phyloP scores from a whole-genome alignment of 1,139 yeast genomes.

The Saccharomyces uvarum region DNA sequence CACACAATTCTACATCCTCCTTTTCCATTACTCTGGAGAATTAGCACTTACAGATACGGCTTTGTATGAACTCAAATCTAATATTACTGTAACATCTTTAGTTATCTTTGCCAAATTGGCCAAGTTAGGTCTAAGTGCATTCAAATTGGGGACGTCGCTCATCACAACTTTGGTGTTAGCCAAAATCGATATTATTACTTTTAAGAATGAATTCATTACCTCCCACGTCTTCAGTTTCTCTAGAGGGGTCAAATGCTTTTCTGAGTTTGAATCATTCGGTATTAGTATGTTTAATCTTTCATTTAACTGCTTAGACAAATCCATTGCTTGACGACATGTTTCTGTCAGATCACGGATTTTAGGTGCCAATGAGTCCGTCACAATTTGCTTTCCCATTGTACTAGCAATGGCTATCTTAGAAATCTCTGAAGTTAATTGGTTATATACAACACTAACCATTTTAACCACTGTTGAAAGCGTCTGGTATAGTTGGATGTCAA shows the following conservation, averaged over 20 bases:
- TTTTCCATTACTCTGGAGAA: background rate
- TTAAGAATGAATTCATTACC: slow-evolving; percentile 73
- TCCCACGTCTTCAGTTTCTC: slow-evolving; percentile 75
- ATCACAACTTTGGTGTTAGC: slow-evolving; percentile 80
- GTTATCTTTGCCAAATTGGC: slow-evolving; percentile 80
- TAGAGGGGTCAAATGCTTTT: slow-evolving; percentile 41
- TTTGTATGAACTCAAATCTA: slow-evolving; percentile 56
- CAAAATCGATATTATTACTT: slow-evolving; percentile 73
- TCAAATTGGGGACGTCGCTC: slow-evolving; percentile 68
- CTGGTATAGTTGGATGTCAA: slow-evolving; percentile 69
- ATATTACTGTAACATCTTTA: slow-evolving; percentile 76
- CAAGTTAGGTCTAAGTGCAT: slow-evolving; percentile 72
- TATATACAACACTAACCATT: slow-evolving; percentile 72
- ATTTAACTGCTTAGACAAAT: slow-evolving; percentile 62
- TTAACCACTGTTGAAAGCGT: slow-evolving; percentile 67
- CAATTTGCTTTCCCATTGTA: slow-evolving; percentile 26
- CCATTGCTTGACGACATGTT: slow-evolving; percentile 76
- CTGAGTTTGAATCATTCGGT: slow-evolving; percentile 36
- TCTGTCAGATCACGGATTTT: slow-evolving; percentile 72
- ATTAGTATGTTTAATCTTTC: slow-evolving; percentile 41
- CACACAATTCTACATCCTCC: background rate
- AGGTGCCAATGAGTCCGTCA: slow-evolving; percentile 43
- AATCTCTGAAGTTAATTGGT: slow-evolving; percentile 70
- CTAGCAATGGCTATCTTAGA: slow-evolving; percentile 58
- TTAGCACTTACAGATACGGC: slow-evolving; percentile 18